Base-by-base conservation (phyloP, 73 alveolate genomes). In the Stentor roeselii region DNA sequence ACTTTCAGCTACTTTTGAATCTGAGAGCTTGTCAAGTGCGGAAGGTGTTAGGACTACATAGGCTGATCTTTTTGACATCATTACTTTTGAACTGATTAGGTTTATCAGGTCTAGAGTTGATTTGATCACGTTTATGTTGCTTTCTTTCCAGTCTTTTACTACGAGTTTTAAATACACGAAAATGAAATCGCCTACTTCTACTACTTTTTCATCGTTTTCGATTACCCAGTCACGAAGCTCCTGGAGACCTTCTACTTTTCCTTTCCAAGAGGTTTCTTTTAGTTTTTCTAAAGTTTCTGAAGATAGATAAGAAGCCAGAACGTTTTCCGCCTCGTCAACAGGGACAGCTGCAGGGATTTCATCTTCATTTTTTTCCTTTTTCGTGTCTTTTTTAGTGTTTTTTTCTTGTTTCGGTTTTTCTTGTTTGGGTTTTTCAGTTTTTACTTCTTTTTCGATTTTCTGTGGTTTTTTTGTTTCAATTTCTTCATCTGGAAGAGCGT, bases 81-180 rank as follows among this genome's bases (percentile, higher is more conserved):
- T 83, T 84, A 31, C 92, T 75, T 75, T 80, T 40, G 84, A 40
- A 36, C 86, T 88, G n/a, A 89, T 83, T n/a, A 38, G 42, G 36
- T 3, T 4, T 60, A 93, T 82, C 40, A 92, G 86, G 37, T 83
- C 78, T 36, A 92, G 60, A n/a, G 94, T 87, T 60, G 93, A 97
- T 85, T 95, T 95, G 76, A 86, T 83, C 61, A 95, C 59, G 84
- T 95, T 95, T 61, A 95, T 60, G 85, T 95, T 95, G 37, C 93
- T 85, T 88, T 95, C 99, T 88, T 95, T 95, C 89, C 90, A 95
- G 80, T 95, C 97, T 87, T 95, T 95, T 84, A 90, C 83, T 86
- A 89, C 92, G n/a, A 84, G 74, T 86, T 90, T 92, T 82, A 89
- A 84, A 87, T 86, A 90, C 78, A 76, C 87, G 67, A 89, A 90